Conservation (phyloP, 1,284 basidiomycete species). For the Entoloma clypeatum region DNA sequence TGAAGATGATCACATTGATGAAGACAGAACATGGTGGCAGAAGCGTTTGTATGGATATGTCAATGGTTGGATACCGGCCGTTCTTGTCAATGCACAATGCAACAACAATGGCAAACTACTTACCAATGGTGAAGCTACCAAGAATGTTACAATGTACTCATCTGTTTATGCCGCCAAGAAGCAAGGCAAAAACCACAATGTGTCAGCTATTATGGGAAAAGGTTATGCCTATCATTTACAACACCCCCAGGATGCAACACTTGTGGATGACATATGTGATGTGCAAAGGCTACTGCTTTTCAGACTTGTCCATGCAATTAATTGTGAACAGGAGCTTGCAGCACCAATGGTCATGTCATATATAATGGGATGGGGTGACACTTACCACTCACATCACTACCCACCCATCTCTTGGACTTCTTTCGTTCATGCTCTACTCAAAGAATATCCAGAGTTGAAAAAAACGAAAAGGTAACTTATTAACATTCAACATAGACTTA, state of each 20-base stretch:
- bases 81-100: conserved; percentile 12
- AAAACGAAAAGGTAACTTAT: too few species aligned
- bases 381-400: conserved; percentile 26
- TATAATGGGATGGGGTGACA: conserved; percentile 34
- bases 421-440: background rate
- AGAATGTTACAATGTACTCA: conserved; percentile 24
- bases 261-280: conserved; percentile 17
- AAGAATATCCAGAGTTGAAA: conserved; percentile 5
- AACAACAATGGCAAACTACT: conserved; percentile 31
- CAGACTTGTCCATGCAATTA: conserved; percentile 20
- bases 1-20: conserved; percentile 1
- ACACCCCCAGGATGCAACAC: conserved; percentile 15
- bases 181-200: conserved; percentile 24
- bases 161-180: conserved; percentile 29
- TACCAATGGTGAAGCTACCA: conserved; percentile 24
- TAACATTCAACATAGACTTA: too few species aligned
- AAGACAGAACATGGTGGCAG: conserved; percentile 25
- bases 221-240: conserved; percentile 25
- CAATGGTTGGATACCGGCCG: conserved; percentile 22
- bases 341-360: conserved; percentile 30
- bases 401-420: conserved; percentile 23
- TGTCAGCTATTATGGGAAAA: conserved; percentile 30
- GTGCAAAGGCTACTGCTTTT: conserved; percentile 11
- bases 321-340: conserved; percentile 29
- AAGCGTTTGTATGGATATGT: conserved; percentile 20